Conservation (phyloP, 2,329 filamentous ascomycete species). For the Botrytis fragariae region DNA sequence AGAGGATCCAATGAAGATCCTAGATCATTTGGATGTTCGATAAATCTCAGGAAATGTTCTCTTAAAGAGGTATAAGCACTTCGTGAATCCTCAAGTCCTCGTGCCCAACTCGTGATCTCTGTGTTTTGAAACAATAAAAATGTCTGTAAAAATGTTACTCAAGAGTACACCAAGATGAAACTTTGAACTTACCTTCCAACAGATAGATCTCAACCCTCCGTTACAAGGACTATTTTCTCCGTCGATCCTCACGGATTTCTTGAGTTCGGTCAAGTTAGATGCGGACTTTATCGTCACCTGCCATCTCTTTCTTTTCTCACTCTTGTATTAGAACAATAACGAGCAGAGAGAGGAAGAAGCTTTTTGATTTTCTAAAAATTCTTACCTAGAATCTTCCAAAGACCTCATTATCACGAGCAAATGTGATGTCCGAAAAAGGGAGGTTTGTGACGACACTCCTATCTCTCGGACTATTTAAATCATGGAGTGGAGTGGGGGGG, state of each 20-base stretch:
- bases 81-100: conserved; percentile 65
- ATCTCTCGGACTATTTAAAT: neutral
- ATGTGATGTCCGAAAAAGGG: neutral
- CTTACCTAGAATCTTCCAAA: conserved; percentile 53
- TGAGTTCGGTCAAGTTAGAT: conserved; percentile 58
- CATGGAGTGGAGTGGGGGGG: neutral
- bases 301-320: conserved; percentile 60
- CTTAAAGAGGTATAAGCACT: conserved; percentile 70
- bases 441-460: neutral
- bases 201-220: conserved; percentile 77
- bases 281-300: conserved; percentile 58
- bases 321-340: conserved; percentile 25
- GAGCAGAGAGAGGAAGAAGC: neutral
- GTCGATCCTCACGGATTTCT: conserved; percentile 60
- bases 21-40: conserved; percentile 80
- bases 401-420: conserved; percentile 50
- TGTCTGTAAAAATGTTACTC: conserved; percentile 48
- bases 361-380: neutral
- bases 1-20: conserved; percentile 76
- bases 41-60: conserved; percentile 74
- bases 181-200: conserved; percentile 71
- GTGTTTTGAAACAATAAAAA: conserved; percentile 76
- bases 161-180: neutral
- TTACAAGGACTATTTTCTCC: conserved; percentile 61
- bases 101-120: conserved; percentile 65